Evolutionary conservation across 1,284 basidiomycete genomes (phyloP), one percentile per base, ranked within the genome.

Genomic region (Porogramme epimiltina): DNA sequence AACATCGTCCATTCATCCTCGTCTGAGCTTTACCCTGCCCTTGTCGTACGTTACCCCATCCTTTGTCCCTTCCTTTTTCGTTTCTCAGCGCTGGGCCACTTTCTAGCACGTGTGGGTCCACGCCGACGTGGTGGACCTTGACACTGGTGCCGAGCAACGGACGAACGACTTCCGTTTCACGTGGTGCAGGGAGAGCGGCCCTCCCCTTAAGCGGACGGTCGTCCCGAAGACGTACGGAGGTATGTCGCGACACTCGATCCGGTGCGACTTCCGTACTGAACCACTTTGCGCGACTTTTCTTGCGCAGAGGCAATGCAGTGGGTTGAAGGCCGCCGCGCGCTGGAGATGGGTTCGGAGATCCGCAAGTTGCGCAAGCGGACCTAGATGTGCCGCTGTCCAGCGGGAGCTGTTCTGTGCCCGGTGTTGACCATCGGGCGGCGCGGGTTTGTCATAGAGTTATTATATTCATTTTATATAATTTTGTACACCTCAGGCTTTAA

Each of bases 151-250:
- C 6, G 84, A 88, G 66, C 75, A 81, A 60, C 80, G 78, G 5
- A 89, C 85, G 15, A 89, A 89, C 59, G 82, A 88, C 60, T 88
- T 87, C 66, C 73, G 84, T 37, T 87, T 89, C 61, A 88, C 78
- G 42, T 92, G 84, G 79, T 79, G 76, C 45, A 61, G 62, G n/a
- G 71, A 73, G 44, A 67, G 74, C 10, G 73, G 72, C 26, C 61
- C 66, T 39, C 72, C 74, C 9, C 65, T 79, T 0, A 67, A 73
- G 19, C 73, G 84, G 22, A 79, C 75, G 47, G 81, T 92, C 20
- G 81, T 91, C 1, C 90, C 89, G 2, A 79, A 76, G 65, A 88
- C 86, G 1, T 89, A 89, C 63, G 73, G 78, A 71, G 85, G 86
- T 84, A 56, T 15, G 75, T 63, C 13, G 1, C 3, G 19, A 4